Percentiles rank a stretch among this genome's conserved stretches.
Conservation (phyloP, 345 rosid species). For the Salix dunnii region DNA sequence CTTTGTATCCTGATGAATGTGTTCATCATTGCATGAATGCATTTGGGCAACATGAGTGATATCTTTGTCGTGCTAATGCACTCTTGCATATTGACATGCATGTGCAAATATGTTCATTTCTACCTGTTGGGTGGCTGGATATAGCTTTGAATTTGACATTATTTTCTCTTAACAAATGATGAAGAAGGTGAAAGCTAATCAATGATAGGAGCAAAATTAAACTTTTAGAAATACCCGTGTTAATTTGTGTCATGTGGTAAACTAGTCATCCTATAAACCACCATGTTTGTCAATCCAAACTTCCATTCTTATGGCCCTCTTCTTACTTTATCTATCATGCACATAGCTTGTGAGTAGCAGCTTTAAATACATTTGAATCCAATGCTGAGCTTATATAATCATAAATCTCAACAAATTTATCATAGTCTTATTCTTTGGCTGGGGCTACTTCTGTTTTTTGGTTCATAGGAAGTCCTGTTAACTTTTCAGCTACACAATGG, state of each 20-base stretch:
- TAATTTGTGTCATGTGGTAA: neutral
- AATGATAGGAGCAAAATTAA: neutral
- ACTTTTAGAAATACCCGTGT: neutral
- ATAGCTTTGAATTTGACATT: neutral
- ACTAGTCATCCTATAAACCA: neutral
- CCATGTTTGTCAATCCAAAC: neutral
- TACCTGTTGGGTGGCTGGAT: neutral
- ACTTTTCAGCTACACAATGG: neutral
- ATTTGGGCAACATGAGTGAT: constrained; percentile 2
- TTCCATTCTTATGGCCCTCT: neutral
- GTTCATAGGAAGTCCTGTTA: neutral
- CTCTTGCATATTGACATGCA: constrained; percentile 4
- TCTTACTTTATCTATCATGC: neutral
- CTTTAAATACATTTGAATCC: neutral
- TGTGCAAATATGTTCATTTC: constrained; percentile 1
- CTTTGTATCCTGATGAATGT: constrained; percentile 16
- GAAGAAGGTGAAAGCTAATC: neutral
- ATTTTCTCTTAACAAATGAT: constrained; percentile 1
- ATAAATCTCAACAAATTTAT: neutral
- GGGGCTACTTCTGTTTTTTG: neutral
- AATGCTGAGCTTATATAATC: neutral
- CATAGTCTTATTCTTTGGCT: neutral
- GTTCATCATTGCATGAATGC: neutral
- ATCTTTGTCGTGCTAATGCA: constrained; percentile 3
- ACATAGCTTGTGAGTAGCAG: neutral